Conservation (phyloP, 2,329 filamentous ascomycete species). For the Fusarium austroafricanum region DNA sequence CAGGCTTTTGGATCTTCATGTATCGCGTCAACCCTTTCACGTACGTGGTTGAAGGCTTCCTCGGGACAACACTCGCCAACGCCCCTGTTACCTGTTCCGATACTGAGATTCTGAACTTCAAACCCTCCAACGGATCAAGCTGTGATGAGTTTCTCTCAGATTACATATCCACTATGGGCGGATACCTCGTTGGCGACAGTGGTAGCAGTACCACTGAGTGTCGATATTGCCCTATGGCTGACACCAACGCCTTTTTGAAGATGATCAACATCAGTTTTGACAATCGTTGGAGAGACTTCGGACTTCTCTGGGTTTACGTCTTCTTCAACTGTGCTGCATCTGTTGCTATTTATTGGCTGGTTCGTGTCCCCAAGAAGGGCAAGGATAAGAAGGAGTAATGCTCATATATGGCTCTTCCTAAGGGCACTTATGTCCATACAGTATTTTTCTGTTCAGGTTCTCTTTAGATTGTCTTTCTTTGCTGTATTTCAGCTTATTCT, state of each 20-base stretch:
- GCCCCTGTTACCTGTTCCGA: conserved; percentile 45
- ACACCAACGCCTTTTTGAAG: conserved; percentile 51
- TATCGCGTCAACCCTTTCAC: conserved; percentile 80
- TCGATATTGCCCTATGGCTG: conserved; percentile 55
- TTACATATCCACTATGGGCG: conserved; percentile 5
- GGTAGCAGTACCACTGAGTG: conserved; percentile 49
- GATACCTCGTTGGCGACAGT: not conserved
- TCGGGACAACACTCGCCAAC: conserved; percentile 72
- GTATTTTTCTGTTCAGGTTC: too few relatives aligned
- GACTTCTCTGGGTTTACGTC: conserved; percentile 64
- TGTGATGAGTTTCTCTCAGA: conserved; percentile 4
- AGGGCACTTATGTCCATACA: too few relatives aligned
- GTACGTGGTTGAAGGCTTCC: conserved; percentile 75
- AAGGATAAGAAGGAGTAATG: conserved; percentile 3
- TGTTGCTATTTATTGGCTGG: conserved; percentile 61
- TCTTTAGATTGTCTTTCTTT: too few relatives aligned
- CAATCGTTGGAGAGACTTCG: conserved; percentile 67
- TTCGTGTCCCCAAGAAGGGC: conserved; percentile 48
- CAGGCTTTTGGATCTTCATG: conserved; percentile 82
- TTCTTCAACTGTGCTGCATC: conserved; percentile 63
- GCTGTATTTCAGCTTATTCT: too few relatives aligned
- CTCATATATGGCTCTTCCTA: not conserved
- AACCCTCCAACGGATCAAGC: not conserved
- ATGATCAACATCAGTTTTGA: conserved; percentile 57
- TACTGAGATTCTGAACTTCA: conserved; percentile 11